Evolutionary conservation across 306 rosid genomes (phyloP), one percentile per base, ranked within the genome.

Genomic region (Cercis canadensis): DNA sequence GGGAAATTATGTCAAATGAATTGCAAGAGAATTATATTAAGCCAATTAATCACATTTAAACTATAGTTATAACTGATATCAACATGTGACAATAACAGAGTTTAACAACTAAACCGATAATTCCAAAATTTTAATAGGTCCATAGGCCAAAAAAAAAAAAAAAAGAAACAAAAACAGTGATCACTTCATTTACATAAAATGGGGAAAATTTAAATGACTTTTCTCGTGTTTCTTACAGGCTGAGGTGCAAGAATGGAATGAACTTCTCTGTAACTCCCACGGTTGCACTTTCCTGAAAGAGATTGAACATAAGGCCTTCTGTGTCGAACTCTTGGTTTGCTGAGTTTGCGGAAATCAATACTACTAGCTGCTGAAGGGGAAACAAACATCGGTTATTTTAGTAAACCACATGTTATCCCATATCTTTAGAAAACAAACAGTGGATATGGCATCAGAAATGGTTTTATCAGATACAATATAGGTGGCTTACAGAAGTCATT

Each of bases 401-500:
- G 58, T 13, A 33, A 15, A 16, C 19, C 37, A 7, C 61, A 31
- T 6, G 11, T 3, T 24, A 24, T 24, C 29, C 18, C 18, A 32
- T 32, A 52, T 6, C 12, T 49, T 62, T 45, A 24, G 24, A 12
- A 45, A 49, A 5, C 29, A 19, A 63, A 46, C 18, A 46, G 32
- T 46, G 2, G 44, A 1, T 5, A 32, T 8, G 10, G 36, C 14
- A 58, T 14, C 43, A 18, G 18, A 44, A 17, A 10, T 11, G 40
- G 53, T 21, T 24, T 36, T 34, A 53, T 44, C 31, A 13, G 32
- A 12, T 29, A 18, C 12, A 58, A 43, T 15, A 31, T 13, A 18
- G 32, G 46, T 19, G 47, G 63, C 89, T 78, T 62, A 88, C 92
- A 58, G 24, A 88, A 85, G 67, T 76, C 87, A 57, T 79, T 80